Conservation (phyloP, 202 grass and related monocot species). For the Carex sylvatica region DNA sequence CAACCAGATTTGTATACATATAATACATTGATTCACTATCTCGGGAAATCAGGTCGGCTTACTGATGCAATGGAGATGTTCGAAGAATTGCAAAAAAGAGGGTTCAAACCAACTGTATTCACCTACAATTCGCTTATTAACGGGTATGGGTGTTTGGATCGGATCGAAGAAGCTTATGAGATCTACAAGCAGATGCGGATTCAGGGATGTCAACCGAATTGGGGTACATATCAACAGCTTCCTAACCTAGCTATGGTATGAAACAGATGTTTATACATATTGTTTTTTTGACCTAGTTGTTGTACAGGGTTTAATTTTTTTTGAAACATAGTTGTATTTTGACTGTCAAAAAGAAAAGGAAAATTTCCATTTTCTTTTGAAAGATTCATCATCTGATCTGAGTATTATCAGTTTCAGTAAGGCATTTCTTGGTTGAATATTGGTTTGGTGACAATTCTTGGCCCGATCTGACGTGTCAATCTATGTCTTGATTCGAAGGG, state of each 20-base stretch:
- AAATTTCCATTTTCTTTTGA: background rate
- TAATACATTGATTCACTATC: constrained; percentile 82
- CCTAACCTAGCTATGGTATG: constrained; percentile 46
- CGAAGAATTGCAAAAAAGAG: constrained; percentile 67
- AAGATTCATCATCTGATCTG: background rate
- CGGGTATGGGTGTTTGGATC: constrained; percentile 60
- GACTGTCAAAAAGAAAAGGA: background rate
- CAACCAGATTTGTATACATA: constrained; percentile 78
- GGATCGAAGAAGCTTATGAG: constrained; percentile 62
- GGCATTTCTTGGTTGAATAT: background rate
- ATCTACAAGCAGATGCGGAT: constrained; percentile 74
- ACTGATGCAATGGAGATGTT: constrained; percentile 77
- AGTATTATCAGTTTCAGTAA: background rate
- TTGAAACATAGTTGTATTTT: constrained; percentile 1
- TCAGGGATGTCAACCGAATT: constrained; percentile 72
- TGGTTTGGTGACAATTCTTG: background rate
- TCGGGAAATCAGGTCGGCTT: constrained; percentile 65
- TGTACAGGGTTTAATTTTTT: constrained; percentile 19
- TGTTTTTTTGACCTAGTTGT: background rate
- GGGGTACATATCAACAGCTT: constrained; percentile 80
- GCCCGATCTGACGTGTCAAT: background rate
- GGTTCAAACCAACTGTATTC: constrained; percentile 78
- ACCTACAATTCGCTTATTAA: constrained; percentile 91
- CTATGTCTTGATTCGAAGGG: background rate
- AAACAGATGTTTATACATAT: constrained; percentile 3